A percentile compares a stretch with the other conserved stretches of the same genome.
phyloP scores from a whole-genome alignment of 148 eudicot species.

The Vaccinium corymbosum region DNA sequence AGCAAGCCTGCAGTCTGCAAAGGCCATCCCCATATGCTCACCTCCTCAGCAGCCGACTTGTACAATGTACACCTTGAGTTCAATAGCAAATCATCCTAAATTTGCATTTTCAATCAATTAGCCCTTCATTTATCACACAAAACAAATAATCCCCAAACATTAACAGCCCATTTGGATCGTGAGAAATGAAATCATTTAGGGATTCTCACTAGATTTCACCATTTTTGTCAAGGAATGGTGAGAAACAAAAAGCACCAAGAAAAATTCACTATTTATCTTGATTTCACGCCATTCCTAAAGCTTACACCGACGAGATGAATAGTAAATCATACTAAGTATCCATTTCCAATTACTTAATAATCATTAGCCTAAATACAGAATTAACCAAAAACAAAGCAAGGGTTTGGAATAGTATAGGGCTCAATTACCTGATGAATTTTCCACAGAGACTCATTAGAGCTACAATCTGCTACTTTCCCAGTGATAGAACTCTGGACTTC shows the following conservation, averaged over 20 bases:
- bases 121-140: not conserved
- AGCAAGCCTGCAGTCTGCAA: conserved; percentile 67
- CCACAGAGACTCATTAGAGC: conserved; percentile 45
- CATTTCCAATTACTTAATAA: not conserved
- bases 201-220: not conserved
- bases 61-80: conserved; percentile 47
- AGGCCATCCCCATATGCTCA: conserved; percentile 82
- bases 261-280: not conserved
- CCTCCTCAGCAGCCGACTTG: conserved; percentile 54
- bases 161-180: not conserved
- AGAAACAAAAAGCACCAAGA: not conserved
- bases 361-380: not conserved
- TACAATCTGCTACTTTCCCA: conserved; percentile 35
- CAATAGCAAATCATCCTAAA: conserved; percentile 57
- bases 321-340: not conserved
- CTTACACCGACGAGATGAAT: not conserved
- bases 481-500: conserved; percentile 32
- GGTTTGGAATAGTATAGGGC: not conserved
- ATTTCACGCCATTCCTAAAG: not conserved
- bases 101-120: conserved; percentile 1
- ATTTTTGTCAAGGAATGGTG: not conserved
- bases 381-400: not conserved
- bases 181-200: not conserved
- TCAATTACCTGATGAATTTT: conserved; percentile 48
- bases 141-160: not conserved